Conservation (phyloP, 148 eudicot genomes). For the Chenopodium berlandieri region DNA sequence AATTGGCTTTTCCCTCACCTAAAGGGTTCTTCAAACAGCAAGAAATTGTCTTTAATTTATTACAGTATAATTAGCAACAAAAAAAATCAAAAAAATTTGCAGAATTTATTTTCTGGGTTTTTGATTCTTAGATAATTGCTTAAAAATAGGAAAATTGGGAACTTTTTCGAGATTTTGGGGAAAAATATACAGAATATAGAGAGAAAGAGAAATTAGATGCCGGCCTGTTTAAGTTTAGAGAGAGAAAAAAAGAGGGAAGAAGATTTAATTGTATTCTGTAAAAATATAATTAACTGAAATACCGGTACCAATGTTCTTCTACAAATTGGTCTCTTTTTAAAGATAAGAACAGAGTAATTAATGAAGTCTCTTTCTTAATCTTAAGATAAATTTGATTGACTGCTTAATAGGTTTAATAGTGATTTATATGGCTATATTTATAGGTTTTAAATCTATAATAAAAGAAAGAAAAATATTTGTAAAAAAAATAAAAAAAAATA, state of each 20-base stretch:
- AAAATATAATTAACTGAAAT: slow-evolving; percentile 30
- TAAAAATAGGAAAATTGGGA: slow-evolving; percentile 17
- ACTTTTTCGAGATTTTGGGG: not conserved
- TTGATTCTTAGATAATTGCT: slow-evolving; percentile 6
- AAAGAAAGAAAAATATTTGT: too few relatives aligned
- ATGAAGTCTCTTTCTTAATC: not conserved
- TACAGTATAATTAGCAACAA: not conserved
- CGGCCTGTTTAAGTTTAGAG: slow-evolving; percentile 20
- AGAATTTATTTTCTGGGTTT: slow-evolving; percentile 4
- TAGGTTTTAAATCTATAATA: too few relatives aligned
- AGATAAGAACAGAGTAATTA: not conserved
- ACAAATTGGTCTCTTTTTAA: not conserved
- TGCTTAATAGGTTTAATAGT: not conserved
- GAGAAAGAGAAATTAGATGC: slow-evolving; percentile 19
- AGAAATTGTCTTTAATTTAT: not conserved
- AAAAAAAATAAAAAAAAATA: too few relatives aligned
- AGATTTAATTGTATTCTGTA: not conserved
- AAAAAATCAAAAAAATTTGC: slow-evolving; percentile 7
- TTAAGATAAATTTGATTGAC: not conserved
- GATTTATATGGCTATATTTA: not conserved
- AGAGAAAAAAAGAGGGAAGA: not conserved
- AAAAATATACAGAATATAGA: slow-evolving; percentile 20
- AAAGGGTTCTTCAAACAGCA: slow-evolving; percentile 16
- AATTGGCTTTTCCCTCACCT: slow-evolving; percentile 24
- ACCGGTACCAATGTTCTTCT: slow-evolving; percentile 30